These are phyloP conservation scores for Boletus rubropictus DNA, from an alignment of 768 basidiomycete genomes.

Conservation along the genomic window DNA sequence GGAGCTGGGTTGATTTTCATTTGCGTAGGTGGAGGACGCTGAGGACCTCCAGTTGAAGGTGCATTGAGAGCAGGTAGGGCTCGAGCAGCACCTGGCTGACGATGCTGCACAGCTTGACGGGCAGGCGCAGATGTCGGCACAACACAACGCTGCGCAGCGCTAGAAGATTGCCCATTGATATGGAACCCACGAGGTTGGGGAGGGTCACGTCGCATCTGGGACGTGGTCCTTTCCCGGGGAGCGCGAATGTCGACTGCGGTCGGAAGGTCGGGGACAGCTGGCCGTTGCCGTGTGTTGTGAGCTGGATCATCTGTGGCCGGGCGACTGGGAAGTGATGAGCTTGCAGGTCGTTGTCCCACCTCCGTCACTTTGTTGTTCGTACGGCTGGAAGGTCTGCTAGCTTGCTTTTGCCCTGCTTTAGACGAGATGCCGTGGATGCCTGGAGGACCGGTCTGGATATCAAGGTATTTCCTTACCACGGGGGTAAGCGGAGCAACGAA, in stretches of 20 bases:
- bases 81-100: conserved; percentile 1
- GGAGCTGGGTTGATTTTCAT: conserved; percentile 17
- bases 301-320: not conserved
- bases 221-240: conserved; percentile 16
- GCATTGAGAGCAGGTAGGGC: not conserved
- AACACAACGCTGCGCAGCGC: conserved; percentile 16
- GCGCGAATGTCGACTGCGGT: conserved; percentile 4
- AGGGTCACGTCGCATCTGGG: conserved; percentile 15
- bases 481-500: conserved; percentile 73
- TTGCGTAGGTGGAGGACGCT: conserved; percentile 23
- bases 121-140: conserved; percentile 9
- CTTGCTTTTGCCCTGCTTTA: conserved; percentile 12
- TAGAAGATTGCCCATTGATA: conserved; percentile 13
- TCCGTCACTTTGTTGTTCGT: conserved; percentile 13
- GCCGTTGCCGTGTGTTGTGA: conserved; percentile 7
- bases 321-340: conserved; percentile 8
- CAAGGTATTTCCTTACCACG: conserved; percentile 70
- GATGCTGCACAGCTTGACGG: conserved; percentile 9
- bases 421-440: conserved; percentile 3
- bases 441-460: conserved; percentile 31
- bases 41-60: conserved; percentile 18
- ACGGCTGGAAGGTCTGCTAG: conserved; percentile 23
- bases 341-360: conserved; percentile 6
- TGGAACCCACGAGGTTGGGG: conserved; percentile 15
- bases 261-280: not conserved